Base-by-base conservation (phyloP, 2,329 filamentous ascomycete species). In the Dactylellina parvicollis region DNA sequence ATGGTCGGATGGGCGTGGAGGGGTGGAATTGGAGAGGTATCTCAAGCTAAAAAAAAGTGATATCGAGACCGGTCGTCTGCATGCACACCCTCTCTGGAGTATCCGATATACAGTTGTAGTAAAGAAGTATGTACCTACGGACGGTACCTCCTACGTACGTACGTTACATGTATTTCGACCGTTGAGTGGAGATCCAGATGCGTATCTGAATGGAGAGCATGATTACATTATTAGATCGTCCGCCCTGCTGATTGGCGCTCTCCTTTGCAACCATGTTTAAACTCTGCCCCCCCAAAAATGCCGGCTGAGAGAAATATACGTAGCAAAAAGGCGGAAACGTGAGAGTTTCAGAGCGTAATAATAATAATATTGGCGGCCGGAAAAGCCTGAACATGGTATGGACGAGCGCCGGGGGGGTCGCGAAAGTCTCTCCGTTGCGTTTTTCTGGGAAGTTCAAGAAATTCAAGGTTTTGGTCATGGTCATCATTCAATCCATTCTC, bases 271-370 rank as follows among this genome's bases (percentile, higher is more conserved):
- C 52, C 67, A 72, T 72, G 59, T 54, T 59, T 44, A n/a, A 55
- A 56, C 47, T 70, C 65, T 70, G 49, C 8, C n/a, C 28, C 34
- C 16, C 38, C 4, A 46, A 28, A 60, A 54, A 34, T 38, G 22
- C 36, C 24, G 49, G 52, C 56, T 65, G 67, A 72, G 67, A 72
- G 67, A 72, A 61, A 59, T 72, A 64, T 52, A 52, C 55, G 7
- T 32, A 14, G 10, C 4, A 24, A 54, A 34, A 42, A 65, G 57
- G 59, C 67, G 67, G 67, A 72, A 72, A 72, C 57, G 22, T 72
- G 67, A 72, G 67, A 72, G 67, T 72, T 72, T 72, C 67, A 72
- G 67, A 59, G 49, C 67, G 44, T 52, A 57, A 62, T 72, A 57
- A 36, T 50, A 64, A 56, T 72, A 64, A 59, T 72, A 56, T 64